These are phyloP conservation scores for Heterobasidion irregulare DNA, from an alignment of 1,284 basidiomycete genomes.

Conservation along the genomic window DNA sequence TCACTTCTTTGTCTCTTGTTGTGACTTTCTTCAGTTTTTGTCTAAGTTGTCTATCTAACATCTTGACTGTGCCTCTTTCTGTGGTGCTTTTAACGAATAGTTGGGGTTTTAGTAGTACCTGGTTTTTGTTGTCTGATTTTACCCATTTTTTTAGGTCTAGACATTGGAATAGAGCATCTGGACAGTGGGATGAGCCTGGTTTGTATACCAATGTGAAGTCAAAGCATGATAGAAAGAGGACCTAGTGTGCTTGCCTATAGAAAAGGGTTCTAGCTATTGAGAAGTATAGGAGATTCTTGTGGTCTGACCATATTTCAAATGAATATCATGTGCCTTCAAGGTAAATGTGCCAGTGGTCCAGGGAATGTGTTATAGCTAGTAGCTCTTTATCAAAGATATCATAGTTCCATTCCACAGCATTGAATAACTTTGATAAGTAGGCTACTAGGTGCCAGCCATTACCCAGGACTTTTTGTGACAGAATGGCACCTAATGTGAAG, in stretches of 20 bases:
- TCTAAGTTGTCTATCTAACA: no score
- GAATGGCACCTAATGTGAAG: constrained; percentile 10
- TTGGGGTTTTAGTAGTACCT: background rate
- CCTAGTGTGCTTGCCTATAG: no score
- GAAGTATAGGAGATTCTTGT: constrained; percentile 34
- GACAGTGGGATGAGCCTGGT: constrained; percentile 11
- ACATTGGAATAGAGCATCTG: constrained; percentile 31
- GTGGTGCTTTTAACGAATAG: no score
- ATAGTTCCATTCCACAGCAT: constrained; percentile 23
- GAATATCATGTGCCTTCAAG: constrained; percentile 18
- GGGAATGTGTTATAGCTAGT: constrained; percentile 28
- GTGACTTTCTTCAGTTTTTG: no score
- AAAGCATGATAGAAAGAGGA: no score
- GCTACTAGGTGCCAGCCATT: constrained; percentile 17
- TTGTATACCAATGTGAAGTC: no score
- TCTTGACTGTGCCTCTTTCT: background rate
- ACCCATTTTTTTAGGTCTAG: constrained; percentile 23
- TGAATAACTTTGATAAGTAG: constrained; percentile 19
- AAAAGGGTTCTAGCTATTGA: no score
- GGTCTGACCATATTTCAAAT: constrained; percentile 28
- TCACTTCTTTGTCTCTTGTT: no score
- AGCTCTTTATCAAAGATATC: constrained; percentile 15
- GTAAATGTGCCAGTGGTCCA: constrained; percentile 31
- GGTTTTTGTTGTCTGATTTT: no score
- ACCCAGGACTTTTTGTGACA: constrained; percentile 12